phyloP scores from a whole-genome alignment of 208 protist species.

The Leishmania aethiopica region DNA sequence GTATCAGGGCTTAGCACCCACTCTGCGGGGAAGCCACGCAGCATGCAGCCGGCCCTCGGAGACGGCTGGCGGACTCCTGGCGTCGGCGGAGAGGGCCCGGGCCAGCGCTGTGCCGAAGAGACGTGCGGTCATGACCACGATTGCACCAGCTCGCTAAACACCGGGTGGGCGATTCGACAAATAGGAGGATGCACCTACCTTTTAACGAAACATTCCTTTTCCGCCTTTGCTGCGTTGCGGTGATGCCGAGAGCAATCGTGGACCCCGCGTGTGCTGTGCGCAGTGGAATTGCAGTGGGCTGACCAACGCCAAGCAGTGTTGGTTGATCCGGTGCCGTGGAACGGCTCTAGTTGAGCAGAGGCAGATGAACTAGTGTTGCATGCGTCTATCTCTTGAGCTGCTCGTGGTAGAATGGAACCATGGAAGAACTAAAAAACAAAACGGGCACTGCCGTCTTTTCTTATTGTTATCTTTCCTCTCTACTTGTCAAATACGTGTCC shows the following conservation, averaged over 20 bases:
- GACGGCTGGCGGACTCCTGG: neutral
- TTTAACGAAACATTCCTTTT: neutral
- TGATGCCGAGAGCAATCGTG: neutral
- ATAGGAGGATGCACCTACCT: neutral
- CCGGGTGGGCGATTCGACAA: neutral
- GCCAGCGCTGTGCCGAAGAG: neutral
- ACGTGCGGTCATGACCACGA: neutral
- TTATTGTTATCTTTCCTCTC: too few relatives aligned
- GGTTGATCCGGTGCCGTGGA: neutral
- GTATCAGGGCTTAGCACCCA: neutral
- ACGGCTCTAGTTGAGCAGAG: too few relatives aligned
- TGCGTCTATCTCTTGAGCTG: too few relatives aligned
- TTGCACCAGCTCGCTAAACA: neutral
- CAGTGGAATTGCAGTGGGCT: neutral
- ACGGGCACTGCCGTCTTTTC: too few relatives aligned
- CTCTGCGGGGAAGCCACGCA: neutral
- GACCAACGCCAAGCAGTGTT: neutral
- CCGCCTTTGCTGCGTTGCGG: neutral
- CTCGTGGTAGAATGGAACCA: too few relatives aligned
- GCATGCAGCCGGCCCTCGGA: neutral
- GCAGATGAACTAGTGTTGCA: too few relatives aligned
- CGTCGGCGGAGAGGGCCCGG: neutral
- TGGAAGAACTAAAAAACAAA: too few relatives aligned
- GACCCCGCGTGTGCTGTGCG: neutral
- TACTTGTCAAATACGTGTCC: too few relatives aligned